These are phyloP conservation scores for Boletus speciosus DNA, from an alignment of 768 basidiomycete genomes.

Conservation along the genomic window DNA sequence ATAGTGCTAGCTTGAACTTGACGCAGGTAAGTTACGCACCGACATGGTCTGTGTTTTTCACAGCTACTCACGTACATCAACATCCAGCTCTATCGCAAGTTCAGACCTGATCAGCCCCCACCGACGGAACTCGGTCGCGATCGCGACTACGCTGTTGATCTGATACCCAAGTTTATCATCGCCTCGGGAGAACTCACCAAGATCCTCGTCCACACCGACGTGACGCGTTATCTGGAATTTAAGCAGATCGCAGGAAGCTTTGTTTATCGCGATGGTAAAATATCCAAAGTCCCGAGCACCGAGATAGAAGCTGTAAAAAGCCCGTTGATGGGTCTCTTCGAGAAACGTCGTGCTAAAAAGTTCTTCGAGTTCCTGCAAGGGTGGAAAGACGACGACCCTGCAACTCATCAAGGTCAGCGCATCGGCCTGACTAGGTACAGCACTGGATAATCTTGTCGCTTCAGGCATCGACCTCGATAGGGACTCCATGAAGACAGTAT, in stretches of 20 bases:
- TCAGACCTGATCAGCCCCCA: slow-evolving; percentile 71
- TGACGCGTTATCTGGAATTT: slow-evolving; percentile 98
- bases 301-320: slow-evolving; percentile 96
- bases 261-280: slow-evolving; percentile 94
- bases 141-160: slow-evolving; percentile 96
- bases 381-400: slow-evolving; percentile 94
- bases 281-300: slow-evolving; percentile 96
- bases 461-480: slow-evolving; percentile 84
- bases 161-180: slow-evolving; percentile 99
- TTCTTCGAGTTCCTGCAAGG: slow-evolving; percentile 96
- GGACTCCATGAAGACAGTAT: slow-evolving; percentile 91
- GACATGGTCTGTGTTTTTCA: background rate
- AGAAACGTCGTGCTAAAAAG: slow-evolving; percentile 97
- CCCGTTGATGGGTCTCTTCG: slow-evolving; percentile 98
- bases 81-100: slow-evolving; percentile 89
- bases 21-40: slow-evolving; percentile 69
- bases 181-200: slow-evolving; percentile 95
- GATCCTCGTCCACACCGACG: slow-evolving; percentile 98
- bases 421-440: background rate
- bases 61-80: slow-evolving; percentile 19
- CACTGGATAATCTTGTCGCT: background rate
- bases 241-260: slow-evolving; percentile 99
- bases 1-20: slow-evolving; percentile 93
- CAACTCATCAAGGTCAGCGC: slow-evolving; percentile 85
- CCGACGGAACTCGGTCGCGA: slow-evolving; percentile 90